Percentiles rank a stretch among this genome's conserved stretches.
Conservation (phyloP, 202 grass and related monocot species). For the Setaria italica region DNA sequence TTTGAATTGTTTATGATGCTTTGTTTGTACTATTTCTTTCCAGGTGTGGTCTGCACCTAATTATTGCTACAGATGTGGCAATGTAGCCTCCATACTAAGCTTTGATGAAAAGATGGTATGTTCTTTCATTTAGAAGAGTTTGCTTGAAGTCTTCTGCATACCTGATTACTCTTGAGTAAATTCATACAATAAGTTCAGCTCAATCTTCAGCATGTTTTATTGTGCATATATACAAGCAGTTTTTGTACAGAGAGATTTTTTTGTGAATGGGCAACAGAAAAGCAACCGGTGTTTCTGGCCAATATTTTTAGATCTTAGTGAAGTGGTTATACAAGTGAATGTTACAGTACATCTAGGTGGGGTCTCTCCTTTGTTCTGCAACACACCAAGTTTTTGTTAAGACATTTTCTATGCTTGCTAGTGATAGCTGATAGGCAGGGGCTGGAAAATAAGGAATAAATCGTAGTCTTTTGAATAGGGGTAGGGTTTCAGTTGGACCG, state of each 20-base stretch:
- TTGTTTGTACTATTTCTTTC: constrained; percentile 22
- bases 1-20: constrained; percentile 8
- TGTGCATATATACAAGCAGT: background rate
- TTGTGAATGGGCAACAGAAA: background rate
- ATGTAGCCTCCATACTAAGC: constrained; percentile 98
- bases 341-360: background rate
- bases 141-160: background rate
- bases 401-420: background rate
- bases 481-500: background rate
- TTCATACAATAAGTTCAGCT: background rate
- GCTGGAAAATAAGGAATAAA: constrained; percentile 5
- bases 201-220: background rate
- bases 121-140: background rate
- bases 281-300: background rate
- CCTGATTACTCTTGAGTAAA: constrained; percentile 3
- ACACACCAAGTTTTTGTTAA: background rate
- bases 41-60: constrained; percentile 99
- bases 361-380: background rate
- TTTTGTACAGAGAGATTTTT: background rate
- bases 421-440: background rate
- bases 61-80: constrained; percentile 99
- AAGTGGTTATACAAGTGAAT: background rate
- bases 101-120: constrained; percentile 96
- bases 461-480: background rate
- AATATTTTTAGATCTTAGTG: background rate